These are phyloP conservation scores for Tubosaeta sp. DNA, from an alignment of 768 basidiomycete species.

Conservation along the genomic window DNA sequence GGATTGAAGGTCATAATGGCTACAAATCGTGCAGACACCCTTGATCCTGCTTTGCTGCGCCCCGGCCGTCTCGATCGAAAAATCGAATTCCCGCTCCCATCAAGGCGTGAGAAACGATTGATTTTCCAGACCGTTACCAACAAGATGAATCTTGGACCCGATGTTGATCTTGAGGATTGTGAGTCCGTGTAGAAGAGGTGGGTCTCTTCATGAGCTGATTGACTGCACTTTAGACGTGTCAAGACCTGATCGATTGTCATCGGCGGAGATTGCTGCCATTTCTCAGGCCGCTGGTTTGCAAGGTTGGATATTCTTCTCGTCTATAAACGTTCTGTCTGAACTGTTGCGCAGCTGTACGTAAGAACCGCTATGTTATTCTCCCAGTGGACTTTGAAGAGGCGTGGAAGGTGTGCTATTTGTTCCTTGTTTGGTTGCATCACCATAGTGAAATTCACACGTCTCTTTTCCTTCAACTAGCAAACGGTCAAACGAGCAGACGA, in stretches of 20 bases:
- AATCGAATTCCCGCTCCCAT: slow-evolving; percentile 97
- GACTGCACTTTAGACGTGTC: slow-evolving; percentile 69
- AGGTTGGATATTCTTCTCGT: slow-evolving; percentile 42
- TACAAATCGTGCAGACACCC: slow-evolving; percentile 96
- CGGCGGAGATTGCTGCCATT: slow-evolving; percentile 93
- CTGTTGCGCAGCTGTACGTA: slow-evolving; percentile 66
- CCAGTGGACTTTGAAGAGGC: slow-evolving; percentile 98
- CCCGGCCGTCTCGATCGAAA: slow-evolving; percentile 97
- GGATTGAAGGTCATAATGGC: slow-evolving; percentile 92
- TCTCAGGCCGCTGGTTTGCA: slow-evolving; percentile 97
- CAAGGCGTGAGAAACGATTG: slow-evolving; percentile 89
- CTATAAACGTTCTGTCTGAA: slow-evolving; percentile 3
- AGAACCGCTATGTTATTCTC: slow-evolving; percentile 96
- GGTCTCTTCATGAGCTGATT: slow-evolving; percentile 14
- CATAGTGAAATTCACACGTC: slow-evolving; percentile 31
- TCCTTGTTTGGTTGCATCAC: slow-evolving; percentile 40
- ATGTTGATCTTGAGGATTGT: slow-evolving; percentile 99
- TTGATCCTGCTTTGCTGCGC: slow-evolving; percentile 95
- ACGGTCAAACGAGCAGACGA: slow-evolving; percentile 95
- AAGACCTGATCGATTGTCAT: slow-evolving; percentile 91
- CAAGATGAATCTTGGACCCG: slow-evolving; percentile 97
- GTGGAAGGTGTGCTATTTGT: slow-evolving; percentile 89
- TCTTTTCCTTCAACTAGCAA: slow-evolving; percentile 58
- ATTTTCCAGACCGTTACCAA: slow-evolving; percentile 97
- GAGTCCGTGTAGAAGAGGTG: slow-evolving; percentile 28